phyloP scores from a whole-genome alignment of 2,329 filamentous ascomycete genomes.

The Grosmannia serpens region DNA sequence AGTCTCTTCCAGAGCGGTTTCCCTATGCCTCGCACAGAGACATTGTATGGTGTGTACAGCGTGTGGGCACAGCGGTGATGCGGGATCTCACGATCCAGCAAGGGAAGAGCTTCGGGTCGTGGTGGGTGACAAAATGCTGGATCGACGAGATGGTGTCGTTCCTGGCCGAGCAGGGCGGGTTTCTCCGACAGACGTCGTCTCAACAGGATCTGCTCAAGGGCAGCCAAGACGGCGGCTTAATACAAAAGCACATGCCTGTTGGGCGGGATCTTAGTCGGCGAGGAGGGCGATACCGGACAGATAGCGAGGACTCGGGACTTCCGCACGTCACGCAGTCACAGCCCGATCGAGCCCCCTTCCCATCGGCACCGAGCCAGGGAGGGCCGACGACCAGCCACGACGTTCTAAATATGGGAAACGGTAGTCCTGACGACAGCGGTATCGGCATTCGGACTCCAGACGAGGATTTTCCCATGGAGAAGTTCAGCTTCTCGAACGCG shows the following conservation, averaged over 20 bases:
- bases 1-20: slow-evolving; percentile 57
- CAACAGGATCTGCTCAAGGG: slow-evolving; percentile 13
- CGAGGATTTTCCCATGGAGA: slow-evolving; percentile 51
- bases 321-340: slow-evolving; percentile 35
- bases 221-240: slow-evolving; percentile 11
- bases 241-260: slow-evolving; percentile 4
- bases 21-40: slow-evolving; percentile 61
- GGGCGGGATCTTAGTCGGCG: slow-evolving; percentile 24
- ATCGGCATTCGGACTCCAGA: slow-evolving; percentile 61
- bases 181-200: slow-evolving; percentile 51
- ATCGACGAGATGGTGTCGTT: slow-evolving; percentile 90
- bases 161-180: slow-evolving; percentile 81
- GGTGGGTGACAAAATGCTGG: slow-evolving; percentile 95
- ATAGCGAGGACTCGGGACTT: slow-evolving; percentile 33
- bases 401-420: slow-evolving; percentile 30
- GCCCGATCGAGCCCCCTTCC: slow-evolving; percentile 39
- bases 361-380: slow-evolving; percentile 23
- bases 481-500: slow-evolving; percentile 31
- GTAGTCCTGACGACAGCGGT: slow-evolving; percentile 57
- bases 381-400: slow-evolving; percentile 27
- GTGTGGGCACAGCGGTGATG: slow-evolving; percentile 65
- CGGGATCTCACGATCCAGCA: slow-evolving; percentile 70
- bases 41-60: slow-evolving; percentile 65
- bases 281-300: slow-evolving; percentile 30
- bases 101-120: slow-evolving; percentile 73